Evolutionary conservation across 768 basidiomycete genomes (phyloP).

Genomic region (Serendipita sp.): DNA sequence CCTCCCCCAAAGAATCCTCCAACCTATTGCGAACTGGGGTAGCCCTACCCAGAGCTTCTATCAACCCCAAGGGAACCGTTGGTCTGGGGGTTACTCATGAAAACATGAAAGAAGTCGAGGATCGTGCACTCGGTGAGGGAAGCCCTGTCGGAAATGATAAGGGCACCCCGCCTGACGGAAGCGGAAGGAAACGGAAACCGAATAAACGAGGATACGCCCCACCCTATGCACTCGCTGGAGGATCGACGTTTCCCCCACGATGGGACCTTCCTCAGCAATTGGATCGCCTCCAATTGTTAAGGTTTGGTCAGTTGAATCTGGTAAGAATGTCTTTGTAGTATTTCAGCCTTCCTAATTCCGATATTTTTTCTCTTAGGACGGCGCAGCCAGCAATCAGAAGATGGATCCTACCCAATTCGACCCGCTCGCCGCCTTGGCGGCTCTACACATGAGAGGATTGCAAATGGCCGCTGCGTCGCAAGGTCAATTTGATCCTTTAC

Average conservation of each 20-base stretch:
- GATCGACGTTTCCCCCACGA: neutral
- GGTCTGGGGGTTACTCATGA: neutral
- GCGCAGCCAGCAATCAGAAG: too few relatives aligned
- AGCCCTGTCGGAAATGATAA: too few relatives aligned
- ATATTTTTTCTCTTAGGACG: too few relatives aligned
- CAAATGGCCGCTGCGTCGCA: too few relatives aligned
- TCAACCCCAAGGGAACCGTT: neutral
- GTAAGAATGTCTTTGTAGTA: neutral
- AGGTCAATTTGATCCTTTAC: too few relatives aligned
- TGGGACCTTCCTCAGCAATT: neutral
- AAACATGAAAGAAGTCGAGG: too few relatives aligned
- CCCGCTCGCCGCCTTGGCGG: too few relatives aligned
- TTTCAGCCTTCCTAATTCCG: too few relatives aligned
- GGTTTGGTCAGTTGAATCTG: neutral
- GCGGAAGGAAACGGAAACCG: neutral
- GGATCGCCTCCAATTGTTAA: neutral
- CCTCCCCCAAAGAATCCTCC: neutral
- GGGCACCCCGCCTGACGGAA: neutral
- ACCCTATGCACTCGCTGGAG: neutral
- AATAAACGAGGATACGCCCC: neutral
- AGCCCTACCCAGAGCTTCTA: neutral
- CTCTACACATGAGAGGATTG: too few relatives aligned
- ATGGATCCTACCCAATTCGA: too few relatives aligned
- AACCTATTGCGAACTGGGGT: neutral
- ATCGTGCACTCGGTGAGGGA: too few relatives aligned